Percentiles rank a stretch among this genome's conserved stretches.
These are phyloP conservation scores for Hippophae gyantsensis DNA, from an alignment of 306 rosid genomes.

Conservation along the genomic window DNA sequence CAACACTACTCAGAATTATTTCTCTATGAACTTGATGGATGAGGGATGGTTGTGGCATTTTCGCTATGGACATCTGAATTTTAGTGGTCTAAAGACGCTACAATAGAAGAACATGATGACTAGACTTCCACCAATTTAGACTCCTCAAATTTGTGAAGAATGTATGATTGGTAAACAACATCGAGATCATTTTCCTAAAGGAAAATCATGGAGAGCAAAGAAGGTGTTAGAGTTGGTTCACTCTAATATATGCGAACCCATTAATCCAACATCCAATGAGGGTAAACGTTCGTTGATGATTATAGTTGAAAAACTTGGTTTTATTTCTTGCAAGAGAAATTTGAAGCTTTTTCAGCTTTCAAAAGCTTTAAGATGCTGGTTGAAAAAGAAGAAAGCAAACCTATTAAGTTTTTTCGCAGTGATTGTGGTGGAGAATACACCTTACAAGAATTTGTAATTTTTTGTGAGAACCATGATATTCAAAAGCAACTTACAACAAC, in stretches of 20 bases:
- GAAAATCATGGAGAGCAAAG: background rate
- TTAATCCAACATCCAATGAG: background rate
- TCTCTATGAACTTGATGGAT: too few relatives aligned
- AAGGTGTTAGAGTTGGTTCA: background rate
- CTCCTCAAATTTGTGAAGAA: background rate
- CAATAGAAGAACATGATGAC: background rate
- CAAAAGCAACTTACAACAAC: too few relatives aligned
- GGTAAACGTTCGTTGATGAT: background rate
- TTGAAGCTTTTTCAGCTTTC: background rate
- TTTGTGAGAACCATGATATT: too few relatives aligned
- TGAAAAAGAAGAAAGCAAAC: too few relatives aligned
- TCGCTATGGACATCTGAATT: too few relatives aligned
- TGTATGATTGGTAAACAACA: background rate
- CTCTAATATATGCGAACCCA: background rate
- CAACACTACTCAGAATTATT: too few relatives aligned
- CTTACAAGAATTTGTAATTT: too few relatives aligned
- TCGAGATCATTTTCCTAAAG: background rate
- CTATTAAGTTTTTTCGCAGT: too few relatives aligned
- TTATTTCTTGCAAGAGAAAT: background rate
- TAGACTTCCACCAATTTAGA: background rate
- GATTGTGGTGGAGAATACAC: too few relatives aligned
- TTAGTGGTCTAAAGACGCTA: too few relatives aligned
- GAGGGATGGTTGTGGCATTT: too few relatives aligned
- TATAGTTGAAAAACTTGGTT: slow-evolving; percentile 4
- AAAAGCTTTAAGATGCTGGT: background rate